Evolutionary conservation across 306 rosid species (phyloP).

Genomic region (Phaseolus lunatus): DNA sequence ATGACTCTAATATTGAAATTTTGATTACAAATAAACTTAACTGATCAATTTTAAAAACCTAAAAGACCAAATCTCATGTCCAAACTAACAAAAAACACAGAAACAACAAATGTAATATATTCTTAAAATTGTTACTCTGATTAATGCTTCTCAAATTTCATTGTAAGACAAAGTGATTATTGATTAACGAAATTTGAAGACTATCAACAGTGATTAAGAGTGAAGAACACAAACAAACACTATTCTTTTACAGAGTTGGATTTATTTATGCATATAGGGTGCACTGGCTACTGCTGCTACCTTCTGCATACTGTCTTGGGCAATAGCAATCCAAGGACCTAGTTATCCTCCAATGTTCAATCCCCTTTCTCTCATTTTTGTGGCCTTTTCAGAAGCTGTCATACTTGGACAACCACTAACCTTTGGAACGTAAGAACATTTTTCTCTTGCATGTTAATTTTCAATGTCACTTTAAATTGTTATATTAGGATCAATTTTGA

Average conservation of each 20-base stretch:
- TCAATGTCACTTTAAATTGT: background rate
- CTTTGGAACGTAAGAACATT: constrained; percentile 59
- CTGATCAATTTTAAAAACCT: too few species aligned
- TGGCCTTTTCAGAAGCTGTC: constrained; percentile 63
- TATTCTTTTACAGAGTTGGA: background rate
- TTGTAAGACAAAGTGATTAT: too few species aligned
- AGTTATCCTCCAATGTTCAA: constrained; percentile 82
- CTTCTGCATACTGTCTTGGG: constrained; percentile 67
- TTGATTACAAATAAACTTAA: too few species aligned
- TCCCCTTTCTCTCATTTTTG: constrained; percentile 69
- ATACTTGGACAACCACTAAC: constrained; percentile 58
- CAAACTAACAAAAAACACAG: too few species aligned
- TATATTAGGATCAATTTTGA: background rate
- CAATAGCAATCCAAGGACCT: constrained; percentile 62
- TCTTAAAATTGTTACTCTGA: too few species aligned
- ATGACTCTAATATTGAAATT: too few species aligned
- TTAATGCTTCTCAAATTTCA: too few species aligned
- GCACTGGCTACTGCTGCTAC: constrained; percentile 65
- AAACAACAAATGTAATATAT: too few species aligned
- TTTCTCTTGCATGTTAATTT: background rate
- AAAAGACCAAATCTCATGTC: too few species aligned
- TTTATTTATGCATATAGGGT: constrained; percentile 57
- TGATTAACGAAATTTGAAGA: too few species aligned
- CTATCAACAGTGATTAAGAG: background rate
- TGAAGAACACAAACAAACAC: background rate